phyloP scores from a whole-genome alignment of 2,329 filamentous ascomycete species.

The Pyrenophora seminiperda region DNA sequence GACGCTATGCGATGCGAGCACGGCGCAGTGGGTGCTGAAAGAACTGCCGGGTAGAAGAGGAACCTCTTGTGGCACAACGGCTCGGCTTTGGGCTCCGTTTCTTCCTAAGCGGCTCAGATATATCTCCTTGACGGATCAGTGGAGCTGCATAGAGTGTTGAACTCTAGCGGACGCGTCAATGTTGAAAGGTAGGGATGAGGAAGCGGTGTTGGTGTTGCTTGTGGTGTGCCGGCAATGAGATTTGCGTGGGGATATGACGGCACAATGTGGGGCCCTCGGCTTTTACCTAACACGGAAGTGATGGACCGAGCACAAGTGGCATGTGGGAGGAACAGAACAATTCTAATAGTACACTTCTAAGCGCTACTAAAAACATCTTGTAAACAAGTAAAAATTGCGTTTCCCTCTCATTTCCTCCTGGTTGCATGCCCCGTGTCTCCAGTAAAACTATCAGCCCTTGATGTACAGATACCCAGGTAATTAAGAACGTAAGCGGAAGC shows the following conservation, averaged over 20 bases:
- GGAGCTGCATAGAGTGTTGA: slow-evolving; percentile 42
- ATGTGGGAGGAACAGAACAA: not conserved
- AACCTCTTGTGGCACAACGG: slow-evolving; percentile 10
- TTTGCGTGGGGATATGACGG: slow-evolving; percentile 9
- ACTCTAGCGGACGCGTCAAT: slow-evolving; percentile 37
- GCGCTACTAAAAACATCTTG: not conserved
- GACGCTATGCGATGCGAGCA: slow-evolving; percentile 41
- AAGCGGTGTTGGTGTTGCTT: slow-evolving; percentile 9
- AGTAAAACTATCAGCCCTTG: not conserved
- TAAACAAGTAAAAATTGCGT: not conserved
- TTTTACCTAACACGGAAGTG: slow-evolving; percentile 7
- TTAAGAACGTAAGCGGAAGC: not conserved
- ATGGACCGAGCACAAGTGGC: slow-evolving; percentile 9
- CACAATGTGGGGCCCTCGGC: slow-evolving; percentile 14
- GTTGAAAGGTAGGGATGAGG: slow-evolving; percentile 23
- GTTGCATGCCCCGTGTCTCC: not conserved
- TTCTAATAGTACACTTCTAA: not conserved
- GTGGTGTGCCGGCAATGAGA: slow-evolving; percentile 8
- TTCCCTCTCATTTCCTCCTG: not conserved
- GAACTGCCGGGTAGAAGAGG: slow-evolving; percentile 27
- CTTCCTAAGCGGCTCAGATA: not conserved
- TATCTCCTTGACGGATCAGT: not conserved
- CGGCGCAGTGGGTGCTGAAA: slow-evolving; percentile 25
- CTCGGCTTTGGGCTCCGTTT: slow-evolving; percentile 2
- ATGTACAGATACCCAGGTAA: not conserved